Evolutionary conservation across 2,329 filamentous ascomycete genomes (phyloP), one percentile per base, ranked within the genome.

Genomic region (Myotisia sp.): DNA sequence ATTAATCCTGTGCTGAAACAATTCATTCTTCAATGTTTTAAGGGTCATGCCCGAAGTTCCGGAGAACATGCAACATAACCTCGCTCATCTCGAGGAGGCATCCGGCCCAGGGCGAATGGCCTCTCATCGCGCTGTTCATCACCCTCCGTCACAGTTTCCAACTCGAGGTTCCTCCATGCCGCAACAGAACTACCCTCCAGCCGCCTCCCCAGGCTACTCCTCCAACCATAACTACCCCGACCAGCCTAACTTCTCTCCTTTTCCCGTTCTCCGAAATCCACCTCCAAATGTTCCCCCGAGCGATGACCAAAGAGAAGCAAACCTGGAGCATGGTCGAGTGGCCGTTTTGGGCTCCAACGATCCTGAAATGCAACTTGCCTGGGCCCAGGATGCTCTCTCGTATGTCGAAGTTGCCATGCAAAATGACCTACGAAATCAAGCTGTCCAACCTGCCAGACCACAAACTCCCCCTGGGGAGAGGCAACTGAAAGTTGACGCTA

Each of bases 1-100:
- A 12, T 12, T 24, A 24, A 24, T 24, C 22, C 22, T 24, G 8
- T 24, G 22, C 12, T 24, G 22, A 24, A 24, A n/a, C n/a, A n/a
- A n/a, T n/a, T n/a, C n/a, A n/a, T n/a, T n/a, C n/a, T n/a, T n/a
- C n/a, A n/a, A n/a, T n/a, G n/a, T n/a, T 32, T 39, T 44, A 33
- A 92, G 84, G 65, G 75, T 92, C 52, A 93, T 87, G 76, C 82
- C 84, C 55, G 85, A 94, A 68, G 85, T 94, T 45, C 84, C 87
- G 47, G 81, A 87, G 60, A 87, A 93, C 61, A 94, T 98, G 74
- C 85, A 93, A 63, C 79, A 92, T 52, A 87, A 82, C 60, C 72
- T 98, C 45, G 81, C 87, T 51, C 78, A 86, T 57, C 74, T 98
- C 64, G 86, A 94, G 67, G 77, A 85, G 64, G 79, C 79, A 41